Conservation (phyloP, 225 moss, liverwort and hornwort species). For the Asterella californica region DNA sequence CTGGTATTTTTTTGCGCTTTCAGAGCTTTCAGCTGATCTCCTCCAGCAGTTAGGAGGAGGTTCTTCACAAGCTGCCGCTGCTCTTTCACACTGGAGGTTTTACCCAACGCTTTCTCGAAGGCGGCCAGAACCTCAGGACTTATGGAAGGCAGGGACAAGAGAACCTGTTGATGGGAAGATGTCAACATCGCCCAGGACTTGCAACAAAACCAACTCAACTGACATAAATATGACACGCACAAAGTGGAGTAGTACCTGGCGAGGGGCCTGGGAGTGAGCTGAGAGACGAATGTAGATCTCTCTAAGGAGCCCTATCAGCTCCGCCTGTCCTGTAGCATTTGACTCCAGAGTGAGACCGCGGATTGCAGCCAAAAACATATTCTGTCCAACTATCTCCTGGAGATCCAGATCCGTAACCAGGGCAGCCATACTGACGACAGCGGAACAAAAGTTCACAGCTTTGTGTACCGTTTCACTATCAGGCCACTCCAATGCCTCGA, state of each 20-base stretch:
- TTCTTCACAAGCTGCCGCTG: constrained; percentile 82
- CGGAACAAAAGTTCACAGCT: constrained; percentile 76
- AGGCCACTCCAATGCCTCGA: constrained; percentile 93
- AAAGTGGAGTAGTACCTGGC: constrained; percentile 53
- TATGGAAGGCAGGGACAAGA: constrained; percentile 76
- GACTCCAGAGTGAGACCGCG: constrained; percentile 83
- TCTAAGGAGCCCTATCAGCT: constrained; percentile 84
- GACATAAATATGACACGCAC: neutral
- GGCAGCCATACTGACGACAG: constrained; percentile 71
- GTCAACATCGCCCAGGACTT: neutral
- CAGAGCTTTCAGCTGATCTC: constrained; percentile 88
- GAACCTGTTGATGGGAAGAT: constrained; percentile 46
- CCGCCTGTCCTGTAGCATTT: constrained; percentile 85
- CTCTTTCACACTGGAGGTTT: constrained; percentile 90
- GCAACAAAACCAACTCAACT: neutral
- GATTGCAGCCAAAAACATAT: constrained; percentile 87
- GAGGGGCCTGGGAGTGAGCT: constrained; percentile 57
- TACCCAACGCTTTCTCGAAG: constrained; percentile 72
- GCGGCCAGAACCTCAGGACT: constrained; percentile 58
- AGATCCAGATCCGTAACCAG: constrained; percentile 60
- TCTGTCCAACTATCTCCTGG: constrained; percentile 74
- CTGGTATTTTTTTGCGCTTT: constrained; percentile 76
- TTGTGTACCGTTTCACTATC: constrained; percentile 97
- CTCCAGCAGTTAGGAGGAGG: constrained; percentile 84
- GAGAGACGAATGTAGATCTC: constrained; percentile 77